A percentile compares a stretch with the other conserved stretches of the same genome.
These are phyloP conservation scores for Moricandia moricandioides DNA, from an alignment of 345 rosid genomes.

Conservation along the genomic window DNA sequence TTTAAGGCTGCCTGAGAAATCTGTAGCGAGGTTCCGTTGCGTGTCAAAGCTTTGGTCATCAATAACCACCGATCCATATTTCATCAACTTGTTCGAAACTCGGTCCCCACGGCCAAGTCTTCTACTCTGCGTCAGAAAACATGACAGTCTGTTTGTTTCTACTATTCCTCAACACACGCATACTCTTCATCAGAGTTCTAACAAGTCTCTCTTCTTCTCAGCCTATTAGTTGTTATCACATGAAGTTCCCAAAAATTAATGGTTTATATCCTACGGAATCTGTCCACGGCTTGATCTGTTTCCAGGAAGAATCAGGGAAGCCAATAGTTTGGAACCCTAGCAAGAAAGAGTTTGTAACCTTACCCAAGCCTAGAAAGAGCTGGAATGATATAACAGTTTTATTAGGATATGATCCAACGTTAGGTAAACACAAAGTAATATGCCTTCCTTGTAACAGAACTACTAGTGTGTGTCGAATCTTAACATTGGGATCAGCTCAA, in stretches of 20 bases:
- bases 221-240: not conserved
- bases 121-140: not conserved
- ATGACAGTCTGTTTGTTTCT: not conserved
- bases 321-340: not conserved
- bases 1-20: not conserved
- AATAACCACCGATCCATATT: not conserved
- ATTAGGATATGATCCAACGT: not conserved
- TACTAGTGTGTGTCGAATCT: not conserved
- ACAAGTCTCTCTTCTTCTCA: not conserved
- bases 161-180: not conserved
- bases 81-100: not conserved
- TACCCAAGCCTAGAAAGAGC: not conserved
- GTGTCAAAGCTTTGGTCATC: not conserved
- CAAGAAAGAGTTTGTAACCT: not conserved
- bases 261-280: not conserved
- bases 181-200: not conserved
- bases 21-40: not conserved
- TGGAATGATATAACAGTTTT: not conserved
- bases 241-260: not conserved
- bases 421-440: constrained; percentile 9
- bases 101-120: not conserved
- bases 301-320: not conserved
- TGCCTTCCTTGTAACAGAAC: not conserved
- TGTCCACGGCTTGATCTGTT: constrained; percentile 9
- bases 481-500: constrained; percentile 11